A percentile compares a stretch with the other conserved stretches of the same genome.
These are phyloP conservation scores for Curvularia verruculosa DNA, from an alignment of 2,329 filamentous ascomycete species.

Conservation along the genomic window DNA sequence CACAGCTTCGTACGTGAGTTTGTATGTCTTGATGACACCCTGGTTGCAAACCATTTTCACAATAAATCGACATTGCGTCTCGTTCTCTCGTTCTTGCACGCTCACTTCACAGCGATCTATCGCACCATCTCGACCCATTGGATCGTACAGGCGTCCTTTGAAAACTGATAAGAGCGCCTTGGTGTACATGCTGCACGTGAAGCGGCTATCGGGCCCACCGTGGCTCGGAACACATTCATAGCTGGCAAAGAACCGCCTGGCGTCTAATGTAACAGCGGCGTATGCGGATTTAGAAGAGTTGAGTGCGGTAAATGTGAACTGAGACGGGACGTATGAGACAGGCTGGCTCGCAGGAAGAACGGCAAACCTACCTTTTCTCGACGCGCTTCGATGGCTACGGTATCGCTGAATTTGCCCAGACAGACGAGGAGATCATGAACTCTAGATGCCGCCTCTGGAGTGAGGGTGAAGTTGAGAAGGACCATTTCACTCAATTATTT, in stretches of 20 bases:
- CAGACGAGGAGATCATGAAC: conserved; percentile 77
- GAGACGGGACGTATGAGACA: conserved; percentile 24
- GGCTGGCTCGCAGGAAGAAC: conserved; percentile 17
- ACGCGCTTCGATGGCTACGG: conserved; percentile 75
- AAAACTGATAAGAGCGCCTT: conserved; percentile 74
- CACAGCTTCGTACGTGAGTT: conserved; percentile 74
- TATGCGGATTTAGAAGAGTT: conserved; percentile 84
- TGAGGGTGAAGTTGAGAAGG: conserved; percentile 72
- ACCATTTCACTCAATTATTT: conserved; percentile 45
- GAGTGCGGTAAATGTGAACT: conserved; percentile 74
- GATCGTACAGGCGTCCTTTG: conserved; percentile 68
- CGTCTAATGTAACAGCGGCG: conserved; percentile 71
- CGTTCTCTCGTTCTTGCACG: conserved; percentile 72
- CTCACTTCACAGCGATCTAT: conserved; percentile 77
- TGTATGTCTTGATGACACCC: conserved; percentile 78
- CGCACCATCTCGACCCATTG: conserved; percentile 69
- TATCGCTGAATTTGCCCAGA: conserved; percentile 79
- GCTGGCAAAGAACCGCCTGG: conserved; percentile 72
- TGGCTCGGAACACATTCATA: conserved; percentile 66
- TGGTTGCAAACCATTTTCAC: conserved; percentile 76
- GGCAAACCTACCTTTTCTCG: conserved; percentile 64
- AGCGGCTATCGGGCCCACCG: conserved; percentile 55
- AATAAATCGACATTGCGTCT: conserved; percentile 73
- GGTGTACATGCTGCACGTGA: conserved; percentile 77
- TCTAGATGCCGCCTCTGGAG: conserved; percentile 71